Evolutionary conservation across 768 basidiomycete genomes (phyloP).

Genomic region (Favolaschia claudopus): DNA sequence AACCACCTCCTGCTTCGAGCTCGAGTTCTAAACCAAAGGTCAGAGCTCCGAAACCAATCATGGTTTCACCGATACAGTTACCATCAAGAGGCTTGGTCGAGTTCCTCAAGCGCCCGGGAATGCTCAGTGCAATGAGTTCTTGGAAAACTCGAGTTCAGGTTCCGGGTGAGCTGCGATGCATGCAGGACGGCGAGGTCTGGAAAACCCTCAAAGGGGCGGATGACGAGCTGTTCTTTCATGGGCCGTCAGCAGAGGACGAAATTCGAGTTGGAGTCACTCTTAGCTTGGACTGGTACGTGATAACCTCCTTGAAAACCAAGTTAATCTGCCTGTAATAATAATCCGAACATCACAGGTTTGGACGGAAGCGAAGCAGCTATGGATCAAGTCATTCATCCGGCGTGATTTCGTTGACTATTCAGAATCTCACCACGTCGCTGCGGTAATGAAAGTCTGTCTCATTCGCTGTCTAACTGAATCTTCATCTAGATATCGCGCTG

Average conservation of each 20-base stretch:
- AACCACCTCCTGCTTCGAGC: no score
- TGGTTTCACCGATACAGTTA: slow-evolving; percentile 24
- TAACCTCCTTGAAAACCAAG: neutral
- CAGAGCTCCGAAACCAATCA: neutral
- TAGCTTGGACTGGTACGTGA: slow-evolving; percentile 21
- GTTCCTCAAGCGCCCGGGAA: slow-evolving; percentile 13
- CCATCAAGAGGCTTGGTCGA: slow-evolving; percentile 17
- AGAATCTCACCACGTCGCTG: slow-evolving; percentile 16
- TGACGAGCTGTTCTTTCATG: slow-evolving; percentile 17
- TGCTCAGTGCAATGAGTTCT: slow-evolving; percentile 3
- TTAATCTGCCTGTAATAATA: neutral
- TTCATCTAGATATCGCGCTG: slow-evolving; percentile 26
- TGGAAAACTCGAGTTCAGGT: slow-evolving; percentile 5
- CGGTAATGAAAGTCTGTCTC: neutral
- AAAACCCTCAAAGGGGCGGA: slow-evolving; percentile 6
- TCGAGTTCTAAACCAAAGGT: no score
- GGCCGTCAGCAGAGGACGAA: slow-evolving; percentile 2
- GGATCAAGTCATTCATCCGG: slow-evolving; percentile 28
- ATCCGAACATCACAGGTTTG: slow-evolving; percentile 10
- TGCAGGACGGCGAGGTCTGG: slow-evolving; percentile 23
- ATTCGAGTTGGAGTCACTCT: slow-evolving; percentile 20
- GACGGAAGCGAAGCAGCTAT: slow-evolving; percentile 19
- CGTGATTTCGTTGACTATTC: slow-evolving; percentile 24
- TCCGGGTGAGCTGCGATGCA: neutral
- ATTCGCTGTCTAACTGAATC: neutral